Base-by-base conservation (phyloP, 495 filamentous ascomycete species). In the Xylaria bambusicola region DNA sequence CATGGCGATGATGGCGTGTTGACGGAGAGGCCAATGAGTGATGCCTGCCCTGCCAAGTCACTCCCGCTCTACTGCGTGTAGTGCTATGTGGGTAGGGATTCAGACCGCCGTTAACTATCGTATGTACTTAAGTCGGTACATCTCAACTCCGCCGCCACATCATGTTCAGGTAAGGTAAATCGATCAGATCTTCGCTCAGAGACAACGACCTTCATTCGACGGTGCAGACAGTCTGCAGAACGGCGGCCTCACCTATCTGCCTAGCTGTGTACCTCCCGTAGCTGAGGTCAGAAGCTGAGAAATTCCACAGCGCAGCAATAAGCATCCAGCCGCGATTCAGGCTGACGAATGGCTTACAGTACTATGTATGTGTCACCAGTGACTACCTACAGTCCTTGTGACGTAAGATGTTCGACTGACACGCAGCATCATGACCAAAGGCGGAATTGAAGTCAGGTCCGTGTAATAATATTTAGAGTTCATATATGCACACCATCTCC, bases 161-260 rank as follows among this genome's bases (percentile, higher is more conserved):
- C 33, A 41, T 27, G 3, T 18, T 53, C 50, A 53, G 50, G 33
- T 20, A 53, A 53, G 36, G 50, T 29, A 27, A 41, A 29, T 18
- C 50, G 50, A 53, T 53, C 50, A 31, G 35, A 41, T 53, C 50
- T 40, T n/a, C 33, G 10, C 48, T 18, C 3, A 38, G 36, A 15
- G 38, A 20, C 12, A n/a, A 1, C 33, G 13, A 24, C 38, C 49
- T 15, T 31, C 24, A 38, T 9, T 38, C 49, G 10, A n/a, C n/a
- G n/a, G n/a, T n/a, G n/a, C n/a, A n/a, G n/a, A n/a, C n/a, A n/a
- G n/a, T n/a, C n/a, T 33, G 38, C n/a, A 54, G 38, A 21, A 23
- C 15, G 15, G 17, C 38, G 6, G 13, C 12, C 36, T 38, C 36
- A 10, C 15, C 6, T 13, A 13, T 3, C 10, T 38, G 15, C 13